These are phyloP conservation scores for Gossypium davidsonii DNA, from an alignment of 441 rosid genomes.

Conservation along the genomic window DNA sequence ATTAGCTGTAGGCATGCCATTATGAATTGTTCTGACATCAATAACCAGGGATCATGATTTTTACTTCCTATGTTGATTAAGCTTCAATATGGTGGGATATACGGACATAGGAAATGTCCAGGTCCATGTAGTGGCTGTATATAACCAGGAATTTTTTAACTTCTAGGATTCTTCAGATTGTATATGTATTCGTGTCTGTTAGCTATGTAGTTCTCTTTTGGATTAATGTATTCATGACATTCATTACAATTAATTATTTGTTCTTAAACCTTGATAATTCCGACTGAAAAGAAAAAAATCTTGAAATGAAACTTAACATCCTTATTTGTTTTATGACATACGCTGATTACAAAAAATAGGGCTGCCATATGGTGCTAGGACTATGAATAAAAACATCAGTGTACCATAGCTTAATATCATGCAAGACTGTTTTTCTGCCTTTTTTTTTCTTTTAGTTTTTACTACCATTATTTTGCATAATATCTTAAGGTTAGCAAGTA, in stretches of 20 bases:
- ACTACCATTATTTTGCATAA: background rate
- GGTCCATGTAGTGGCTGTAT: background rate
- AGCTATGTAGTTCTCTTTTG: background rate
- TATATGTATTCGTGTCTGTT: background rate
- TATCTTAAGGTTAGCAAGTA: background rate
- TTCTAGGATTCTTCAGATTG: background rate
- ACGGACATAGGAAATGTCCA: background rate
- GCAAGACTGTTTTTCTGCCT: background rate
- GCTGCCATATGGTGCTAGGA: background rate
- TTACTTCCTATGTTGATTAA: background rate
- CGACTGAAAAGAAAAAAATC: background rate
- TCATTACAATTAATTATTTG: background rate
- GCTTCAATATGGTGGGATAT: background rate
- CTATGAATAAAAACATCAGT: background rate
- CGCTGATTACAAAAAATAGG: background rate
- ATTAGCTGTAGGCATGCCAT: background rate
- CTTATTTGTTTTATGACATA: background rate
- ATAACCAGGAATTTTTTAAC: background rate
- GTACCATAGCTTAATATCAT: background rate
- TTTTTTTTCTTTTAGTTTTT: background rate
- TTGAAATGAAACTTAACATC: background rate
- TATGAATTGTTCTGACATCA: background rate
- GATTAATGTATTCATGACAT: background rate
- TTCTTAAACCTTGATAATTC: background rate
- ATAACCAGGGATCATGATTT: slow-evolving; percentile 1